Percentiles rank a stretch among this genome's conserved stretches.
phyloP scores from a whole-genome alignment of 345 rosid genomes.

The Combretum micranthum region DNA sequence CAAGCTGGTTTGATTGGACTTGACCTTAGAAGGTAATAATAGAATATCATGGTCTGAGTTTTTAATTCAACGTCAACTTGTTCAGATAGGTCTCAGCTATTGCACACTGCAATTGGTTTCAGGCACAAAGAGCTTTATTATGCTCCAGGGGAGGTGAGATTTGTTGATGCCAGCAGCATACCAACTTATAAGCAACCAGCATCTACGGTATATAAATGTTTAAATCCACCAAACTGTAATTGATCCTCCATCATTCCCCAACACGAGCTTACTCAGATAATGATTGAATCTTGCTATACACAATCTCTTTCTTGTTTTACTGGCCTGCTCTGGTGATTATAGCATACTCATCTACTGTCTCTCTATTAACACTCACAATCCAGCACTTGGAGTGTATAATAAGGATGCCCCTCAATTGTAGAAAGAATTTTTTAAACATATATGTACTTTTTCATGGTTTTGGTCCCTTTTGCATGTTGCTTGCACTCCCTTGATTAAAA shows the following conservation, averaged over 20 bases:
- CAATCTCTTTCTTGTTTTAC: no score
- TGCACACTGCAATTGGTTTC: constrained; percentile 10
- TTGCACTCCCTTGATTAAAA: no score
- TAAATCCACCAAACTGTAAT: constrained; percentile 69
- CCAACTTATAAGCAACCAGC: constrained; percentile 86
- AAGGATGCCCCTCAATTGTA: no score
- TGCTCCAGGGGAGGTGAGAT: constrained; percentile 75
- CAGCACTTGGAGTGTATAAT: no score
- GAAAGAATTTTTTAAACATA: no score
- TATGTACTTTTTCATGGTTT: no score
- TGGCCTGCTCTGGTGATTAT: no score
- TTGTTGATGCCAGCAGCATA: constrained; percentile 57
- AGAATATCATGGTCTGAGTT: no score
- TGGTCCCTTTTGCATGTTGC: no score
- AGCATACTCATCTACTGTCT: no score
- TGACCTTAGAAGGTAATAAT: constrained; percentile 61
- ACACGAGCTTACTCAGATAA: background rate
- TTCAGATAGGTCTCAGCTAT: background rate
- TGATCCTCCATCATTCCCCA: constrained; percentile 10
- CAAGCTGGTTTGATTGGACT: constrained; percentile 86
- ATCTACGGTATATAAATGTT: constrained; percentile 75
- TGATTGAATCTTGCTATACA: background rate
- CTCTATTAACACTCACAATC: no score
- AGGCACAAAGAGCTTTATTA: constrained; percentile 74
- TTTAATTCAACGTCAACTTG: background rate